Evolutionary conservation across 129 eudicot genomes (phyloP), one percentile per base, ranked within the genome.

Genomic region (Arctium lappa): DNA sequence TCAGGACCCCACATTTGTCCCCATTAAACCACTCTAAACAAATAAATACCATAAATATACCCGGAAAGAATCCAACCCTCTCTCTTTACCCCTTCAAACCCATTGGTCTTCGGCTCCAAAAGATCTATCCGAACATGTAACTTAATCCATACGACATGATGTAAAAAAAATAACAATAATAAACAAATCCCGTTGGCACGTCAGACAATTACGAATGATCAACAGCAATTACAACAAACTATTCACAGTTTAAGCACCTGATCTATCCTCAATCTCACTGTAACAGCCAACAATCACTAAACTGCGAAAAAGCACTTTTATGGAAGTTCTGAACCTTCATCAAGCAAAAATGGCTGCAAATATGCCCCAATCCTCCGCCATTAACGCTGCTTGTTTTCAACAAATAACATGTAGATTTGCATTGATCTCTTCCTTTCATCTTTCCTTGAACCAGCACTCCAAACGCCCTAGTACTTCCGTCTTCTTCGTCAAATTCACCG

Each of bases 301-400:
- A 86, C 79, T 92, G 97, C 13, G 86, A 73, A 9, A 86, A 74
- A 37, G 83, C 97, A 72, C 75, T 73, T 29, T 90, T 84, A 80
- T 87, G 88, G 56, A 90, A 92, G 85, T 82, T 86, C 46, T 84
- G 78, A 13, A 92, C 92, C 81, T 82, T 92, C 80, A 84, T 82
- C 90, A 90, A 84, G 62, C 92, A 92, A 87, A 85, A 92, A 84
- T 92, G 94, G 4, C 91, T 90, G 66, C 94, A 92, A 79, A 86
- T 78, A 50, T 71, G 31, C 66, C 90, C 93, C 81, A 91, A 66
- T 16, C 92, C 90, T 4, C 83, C 91, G 65, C 89, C 89, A 75
- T 74, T 44, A 62, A 85, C 97, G 29, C 92, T 80, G 40, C 85
- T 87, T 0, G 97, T 92, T 85, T 92, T 90, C 88, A 92, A 83